Percentiles rank a stretch among this genome's conserved stretches.
Evolutionary conservation across 139 green algal genomes (phyloP).

Genomic region (Micractinium conductrix): DNA sequence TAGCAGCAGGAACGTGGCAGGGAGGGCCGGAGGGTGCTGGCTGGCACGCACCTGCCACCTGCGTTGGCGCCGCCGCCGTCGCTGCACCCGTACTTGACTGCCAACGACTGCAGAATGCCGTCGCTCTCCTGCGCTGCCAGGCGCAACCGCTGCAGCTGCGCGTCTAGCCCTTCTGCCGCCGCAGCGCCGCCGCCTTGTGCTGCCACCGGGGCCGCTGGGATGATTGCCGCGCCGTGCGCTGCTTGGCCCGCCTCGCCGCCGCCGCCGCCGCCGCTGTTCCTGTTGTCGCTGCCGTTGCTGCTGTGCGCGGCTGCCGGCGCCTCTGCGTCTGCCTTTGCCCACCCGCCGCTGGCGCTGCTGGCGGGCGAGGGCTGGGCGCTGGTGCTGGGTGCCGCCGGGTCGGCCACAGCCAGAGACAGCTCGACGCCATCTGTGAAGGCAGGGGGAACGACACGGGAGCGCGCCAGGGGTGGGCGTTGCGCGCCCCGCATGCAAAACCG

Average conservation of each 20-base stretch:
- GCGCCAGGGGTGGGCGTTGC: neutral
- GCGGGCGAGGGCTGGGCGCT: neutral
- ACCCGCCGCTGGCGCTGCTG: neutral
- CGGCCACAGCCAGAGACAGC: neutral
- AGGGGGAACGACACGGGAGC: neutral
- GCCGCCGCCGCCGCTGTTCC: neutral
- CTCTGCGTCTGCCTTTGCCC: neutral
- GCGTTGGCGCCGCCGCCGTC: neutral
- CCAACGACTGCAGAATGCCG: slow-evolving; percentile 14
- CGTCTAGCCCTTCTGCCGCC: neutral
- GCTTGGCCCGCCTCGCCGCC: neutral
- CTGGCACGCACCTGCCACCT: neutral
- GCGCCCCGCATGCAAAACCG: neutral
- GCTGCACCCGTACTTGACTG: slow-evolving; percentile 27
- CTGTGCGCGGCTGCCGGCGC: neutral
- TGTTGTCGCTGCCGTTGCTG: neutral
- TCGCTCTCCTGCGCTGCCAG: slow-evolving; percentile 21
- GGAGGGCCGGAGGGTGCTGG: neutral
- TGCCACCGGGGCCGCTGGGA: too few relatives aligned
- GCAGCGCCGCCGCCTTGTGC: too few relatives aligned
- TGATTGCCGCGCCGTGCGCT: neutral
- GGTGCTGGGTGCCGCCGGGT: neutral
- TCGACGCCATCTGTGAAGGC: neutral
- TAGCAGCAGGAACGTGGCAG: neutral
- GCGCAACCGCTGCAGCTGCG: slow-evolving; percentile 5